phyloP scores from a whole-genome alignment of 768 basidiomycete species.

The Auriculariales sp. region DNA sequence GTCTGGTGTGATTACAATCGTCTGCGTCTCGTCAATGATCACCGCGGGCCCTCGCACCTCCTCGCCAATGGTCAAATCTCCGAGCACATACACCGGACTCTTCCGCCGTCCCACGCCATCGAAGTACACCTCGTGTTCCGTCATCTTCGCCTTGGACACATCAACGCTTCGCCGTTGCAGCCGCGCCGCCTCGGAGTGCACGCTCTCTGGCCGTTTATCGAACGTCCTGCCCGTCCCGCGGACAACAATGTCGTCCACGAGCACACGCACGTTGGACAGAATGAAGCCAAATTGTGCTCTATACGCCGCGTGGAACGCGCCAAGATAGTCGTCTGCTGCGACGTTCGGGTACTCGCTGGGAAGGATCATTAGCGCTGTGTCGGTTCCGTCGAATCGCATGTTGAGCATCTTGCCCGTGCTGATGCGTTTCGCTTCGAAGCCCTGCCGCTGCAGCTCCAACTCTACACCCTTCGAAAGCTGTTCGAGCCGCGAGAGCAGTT shows the following conservation, averaged over 20 bases:
- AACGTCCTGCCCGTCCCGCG: constrained; percentile 87
- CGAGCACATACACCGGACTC: constrained; percentile 69
- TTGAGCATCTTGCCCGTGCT: constrained; percentile 71
- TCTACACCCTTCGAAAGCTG: constrained; percentile 47
- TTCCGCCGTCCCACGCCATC: constrained; percentile 61
- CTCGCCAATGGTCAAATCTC: constrained; percentile 52
- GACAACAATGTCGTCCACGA: constrained; percentile 89
- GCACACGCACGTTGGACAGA: constrained; percentile 65
- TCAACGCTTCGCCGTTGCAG: constrained; percentile 30
- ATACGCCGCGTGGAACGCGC: constrained; percentile 67
- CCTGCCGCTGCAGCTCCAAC: constrained; percentile 59
- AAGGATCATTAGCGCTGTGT: constrained; percentile 83
- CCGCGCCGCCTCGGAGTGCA: constrained; percentile 55
- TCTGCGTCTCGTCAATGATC: constrained; percentile 92
- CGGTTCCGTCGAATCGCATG: constrained; percentile 88
- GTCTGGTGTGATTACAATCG: constrained; percentile 73
- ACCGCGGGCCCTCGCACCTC: constrained; percentile 74
- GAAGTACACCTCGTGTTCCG: constrained; percentile 60
- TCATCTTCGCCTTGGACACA: constrained; percentile 30
- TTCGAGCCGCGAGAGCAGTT: constrained; percentile 53
- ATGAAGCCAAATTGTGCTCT: constrained; percentile 86
- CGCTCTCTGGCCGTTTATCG: constrained; percentile 63
- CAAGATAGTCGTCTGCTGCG: constrained; percentile 44
- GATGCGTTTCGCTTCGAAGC: constrained; percentile 63
- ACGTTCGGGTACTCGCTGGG: constrained; percentile 24